Conservation (phyloP, 306 rosid genomes). For the Calophaca sinica region DNA sequence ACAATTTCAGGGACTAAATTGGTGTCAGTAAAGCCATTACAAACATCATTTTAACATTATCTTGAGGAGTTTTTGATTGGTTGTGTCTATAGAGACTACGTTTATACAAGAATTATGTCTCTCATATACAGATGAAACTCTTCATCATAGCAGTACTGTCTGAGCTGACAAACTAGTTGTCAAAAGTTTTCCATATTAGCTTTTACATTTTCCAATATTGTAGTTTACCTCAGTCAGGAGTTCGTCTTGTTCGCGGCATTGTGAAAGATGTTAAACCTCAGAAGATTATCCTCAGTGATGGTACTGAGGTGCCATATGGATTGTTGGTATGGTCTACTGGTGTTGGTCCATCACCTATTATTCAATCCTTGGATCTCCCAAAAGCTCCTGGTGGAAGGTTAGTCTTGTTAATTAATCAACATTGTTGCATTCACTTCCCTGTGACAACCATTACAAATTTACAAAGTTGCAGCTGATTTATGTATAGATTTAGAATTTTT, state of each 20-base stretch:
- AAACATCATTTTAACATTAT: background rate
- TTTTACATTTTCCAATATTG: constrained; percentile 36
- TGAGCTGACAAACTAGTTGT: constrained; percentile 1
- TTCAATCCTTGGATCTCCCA: constrained; percentile 69
- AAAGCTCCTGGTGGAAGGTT: constrained; percentile 98
- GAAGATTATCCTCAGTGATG: constrained; percentile 82
- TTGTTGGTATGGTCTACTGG: constrained; percentile 98
- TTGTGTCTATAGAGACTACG: background rate
- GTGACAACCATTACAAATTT: background rate
- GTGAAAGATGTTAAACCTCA: constrained; percentile 85
- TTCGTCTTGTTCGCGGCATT: constrained; percentile 84
- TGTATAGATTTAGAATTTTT: constrained; percentile 19
- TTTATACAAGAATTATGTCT: background rate
- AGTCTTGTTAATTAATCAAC: constrained; percentile 34
- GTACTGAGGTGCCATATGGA: constrained; percentile 93
- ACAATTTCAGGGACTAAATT: no score
- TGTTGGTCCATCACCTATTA: constrained; percentile 88
- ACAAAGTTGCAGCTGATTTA: constrained; percentile 12
- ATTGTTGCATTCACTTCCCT: constrained; percentile 31
- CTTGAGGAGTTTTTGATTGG: constrained; percentile 2
- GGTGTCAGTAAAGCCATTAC: no score
- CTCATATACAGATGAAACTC: background rate
- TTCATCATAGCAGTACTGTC: background rate
- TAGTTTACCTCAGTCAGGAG: constrained; percentile 86
- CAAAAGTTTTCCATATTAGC: constrained; percentile 24